Evolutionary conservation across 805 yeast genomes (phyloP), one percentile per base, ranked within the genome.

Genomic region (Pichia heedii): DNA sequence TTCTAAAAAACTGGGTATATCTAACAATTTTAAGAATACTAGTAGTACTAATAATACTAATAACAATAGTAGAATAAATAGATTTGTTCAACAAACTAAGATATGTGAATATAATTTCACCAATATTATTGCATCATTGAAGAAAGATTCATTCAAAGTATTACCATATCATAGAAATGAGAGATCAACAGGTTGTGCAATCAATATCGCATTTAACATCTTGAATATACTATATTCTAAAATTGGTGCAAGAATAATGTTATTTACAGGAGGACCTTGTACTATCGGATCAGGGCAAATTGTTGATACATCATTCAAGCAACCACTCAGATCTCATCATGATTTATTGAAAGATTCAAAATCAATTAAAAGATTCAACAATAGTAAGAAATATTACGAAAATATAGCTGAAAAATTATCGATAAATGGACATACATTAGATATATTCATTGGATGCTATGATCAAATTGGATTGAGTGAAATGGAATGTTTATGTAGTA

Each of bases 381-480:
- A 67, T 22, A 76, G 78, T 5, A 64, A 62, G 39, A 57, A 61
- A 38, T 79, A 66, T 53, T 80, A 77, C 57, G 64, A 66, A 9
- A 61, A 62, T 9, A 57, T 80, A n/a, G 74, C 84, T 3, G 63
- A 66, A 22, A 56, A 54, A 16, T 65, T 76, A 20, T 69, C 77
- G 0, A 49, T 62, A 4, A 67, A 70, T 48, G 84, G 84, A 1
- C 71, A 76, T 42, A 65, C 78, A 6, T 65, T 79, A 37, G 75
- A 77, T 52, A 57, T 79, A 19, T 78, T 79, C 50, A 71, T 77
- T 45, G 86, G 86, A 15, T 70, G 81, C 12, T 79, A 79, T 56
- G 86, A 80, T 57, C 87, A 80, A 58, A 70, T 78, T 36, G 87
- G 87, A 0, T 62, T 80, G 27, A 73, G 63, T 49, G 87, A 80